These are phyloP conservation scores for Pneumocystis murina DNA, from an alignment of 1,139 yeast genomes.

Conservation along the genomic window DNA sequence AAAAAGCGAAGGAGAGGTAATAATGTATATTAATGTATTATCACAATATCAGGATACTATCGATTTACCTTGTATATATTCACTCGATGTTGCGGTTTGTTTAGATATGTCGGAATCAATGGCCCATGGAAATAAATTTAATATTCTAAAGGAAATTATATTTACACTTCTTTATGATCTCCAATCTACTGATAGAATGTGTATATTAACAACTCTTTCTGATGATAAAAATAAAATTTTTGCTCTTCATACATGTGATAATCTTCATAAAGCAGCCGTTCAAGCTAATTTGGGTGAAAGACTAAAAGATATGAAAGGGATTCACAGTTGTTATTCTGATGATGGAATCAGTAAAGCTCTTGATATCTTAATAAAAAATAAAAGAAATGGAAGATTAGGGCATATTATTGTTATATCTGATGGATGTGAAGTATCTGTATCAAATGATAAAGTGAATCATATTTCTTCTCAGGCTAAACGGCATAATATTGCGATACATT, in stretches of 20 bases:
- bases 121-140: background rate
- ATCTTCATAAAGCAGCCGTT: background rate
- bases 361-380: background rate
- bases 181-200: background rate
- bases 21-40: background rate
- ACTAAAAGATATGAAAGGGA: background rate
- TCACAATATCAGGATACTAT: background rate
- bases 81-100: background rate
- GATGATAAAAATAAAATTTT: background rate
- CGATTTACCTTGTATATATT: background rate
- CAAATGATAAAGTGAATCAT: background rate
- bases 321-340: background rate
- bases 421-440: background rate
- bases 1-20: background rate
- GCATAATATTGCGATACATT: background rate
- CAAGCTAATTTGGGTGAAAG: background rate
- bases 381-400: background rate
- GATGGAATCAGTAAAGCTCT: background rate
- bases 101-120: background rate
- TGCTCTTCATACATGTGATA: background rate
- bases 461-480: background rate
- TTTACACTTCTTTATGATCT: background rate
- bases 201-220: background rate
- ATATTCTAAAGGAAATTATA: background rate
- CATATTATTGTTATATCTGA: background rate